A percentile compares a stretch with the other conserved stretches of the same genome.
These are phyloP conservation scores for Herpotrichia juniperi DNA, from an alignment of 2,329 filamentous ascomycete genomes.

Conservation along the genomic window DNA sequence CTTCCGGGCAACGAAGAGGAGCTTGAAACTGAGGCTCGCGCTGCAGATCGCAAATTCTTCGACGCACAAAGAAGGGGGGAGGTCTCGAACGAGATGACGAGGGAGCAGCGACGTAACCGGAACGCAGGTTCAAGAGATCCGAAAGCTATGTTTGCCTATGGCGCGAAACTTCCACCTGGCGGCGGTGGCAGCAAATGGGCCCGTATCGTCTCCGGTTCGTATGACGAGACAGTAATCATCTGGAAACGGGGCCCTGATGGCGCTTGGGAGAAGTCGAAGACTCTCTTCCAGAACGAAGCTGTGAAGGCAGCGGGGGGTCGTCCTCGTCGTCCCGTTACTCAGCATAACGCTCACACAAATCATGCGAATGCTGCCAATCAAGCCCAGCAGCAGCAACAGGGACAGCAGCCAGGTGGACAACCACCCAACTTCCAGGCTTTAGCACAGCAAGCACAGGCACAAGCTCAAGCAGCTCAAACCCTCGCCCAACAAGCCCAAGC, in stretches of 20 bases:
- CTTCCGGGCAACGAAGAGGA: constrained; percentile 79
- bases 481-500: constrained; percentile 43
- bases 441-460: constrained; percentile 44
- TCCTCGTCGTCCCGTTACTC: constrained; percentile 34
- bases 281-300: constrained; percentile 76
- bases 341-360: constrained; percentile 23
- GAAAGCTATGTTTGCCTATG: constrained; percentile 77
- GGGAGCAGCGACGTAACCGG: constrained; percentile 44
- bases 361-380: constrained; percentile 20
- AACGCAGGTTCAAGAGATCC: constrained; percentile 79
- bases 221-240: constrained; percentile 93
- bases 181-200: constrained; percentile 88
- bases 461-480: constrained; percentile 41
- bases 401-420: constrained; percentile 17
- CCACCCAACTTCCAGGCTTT: constrained; percentile 38
- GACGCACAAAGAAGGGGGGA: constrained; percentile 58
- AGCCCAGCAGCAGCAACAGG: constrained; percentile 20
- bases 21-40: constrained; percentile 73
- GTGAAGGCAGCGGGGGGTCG: constrained; percentile 54
- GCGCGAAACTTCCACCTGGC: constrained; percentile 86
- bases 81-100: constrained; percentile 36
- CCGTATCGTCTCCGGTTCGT: constrained; percentile 95
- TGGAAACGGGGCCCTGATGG: constrained; percentile 89
- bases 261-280: constrained; percentile 80
- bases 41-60: constrained; percentile 76